phyloP scores from a whole-genome alignment of 2,329 filamentous ascomycete genomes.

The Xylaria sp. region DNA sequence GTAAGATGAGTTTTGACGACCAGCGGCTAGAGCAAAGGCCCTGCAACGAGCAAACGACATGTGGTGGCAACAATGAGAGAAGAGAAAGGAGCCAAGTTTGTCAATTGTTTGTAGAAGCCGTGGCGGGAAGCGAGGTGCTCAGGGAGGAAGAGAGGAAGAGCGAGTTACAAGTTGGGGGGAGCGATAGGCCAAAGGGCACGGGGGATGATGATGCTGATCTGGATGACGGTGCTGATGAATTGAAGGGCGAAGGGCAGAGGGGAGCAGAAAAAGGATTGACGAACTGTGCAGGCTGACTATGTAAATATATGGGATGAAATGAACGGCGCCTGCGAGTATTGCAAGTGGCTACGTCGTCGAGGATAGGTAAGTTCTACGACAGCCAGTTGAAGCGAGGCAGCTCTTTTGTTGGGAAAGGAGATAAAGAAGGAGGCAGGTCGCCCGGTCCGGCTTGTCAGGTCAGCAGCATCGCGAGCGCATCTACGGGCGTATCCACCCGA shows the following conservation, averaged over 20 bases:
- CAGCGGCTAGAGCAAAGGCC: slow-evolving; percentile 46
- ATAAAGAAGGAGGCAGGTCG: slow-evolving; percentile 28
- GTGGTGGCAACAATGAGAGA: slow-evolving; percentile 38
- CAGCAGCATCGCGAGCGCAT: slow-evolving; percentile 21
- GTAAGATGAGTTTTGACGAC: slow-evolving; percentile 42
- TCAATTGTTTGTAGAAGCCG: slow-evolving; percentile 41
- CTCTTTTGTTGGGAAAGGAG: slow-evolving; percentile 34
- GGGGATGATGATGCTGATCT: slow-evolving; percentile 25
- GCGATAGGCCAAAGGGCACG: slow-evolving; percentile 25
- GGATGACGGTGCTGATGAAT: slow-evolving; percentile 27
- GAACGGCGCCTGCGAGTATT: slow-evolving; percentile 36
- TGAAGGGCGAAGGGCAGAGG: slow-evolving; percentile 34
- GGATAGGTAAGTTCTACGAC: slow-evolving; percentile 35
- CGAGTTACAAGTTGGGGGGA: slow-evolving; percentile 25
- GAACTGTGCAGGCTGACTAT: slow-evolving; percentile 48
- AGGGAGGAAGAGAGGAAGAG: slow-evolving; percentile 31
- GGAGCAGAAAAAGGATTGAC: slow-evolving; percentile 49
- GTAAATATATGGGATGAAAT: slow-evolving; percentile 29
- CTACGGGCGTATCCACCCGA: slow-evolving; percentile 20
- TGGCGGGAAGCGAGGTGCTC: slow-evolving; percentile 37
- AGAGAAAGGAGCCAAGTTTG: slow-evolving; percentile 45
- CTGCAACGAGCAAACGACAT: slow-evolving; percentile 50
- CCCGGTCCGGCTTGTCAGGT: slow-evolving; percentile 10
- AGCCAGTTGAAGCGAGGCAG: slow-evolving; percentile 27
- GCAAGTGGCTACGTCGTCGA: slow-evolving; percentile 40